Evolutionary conservation across 768 basidiomycete genomes (phyloP).

Genomic region (Termitomyces sp.): DNA sequence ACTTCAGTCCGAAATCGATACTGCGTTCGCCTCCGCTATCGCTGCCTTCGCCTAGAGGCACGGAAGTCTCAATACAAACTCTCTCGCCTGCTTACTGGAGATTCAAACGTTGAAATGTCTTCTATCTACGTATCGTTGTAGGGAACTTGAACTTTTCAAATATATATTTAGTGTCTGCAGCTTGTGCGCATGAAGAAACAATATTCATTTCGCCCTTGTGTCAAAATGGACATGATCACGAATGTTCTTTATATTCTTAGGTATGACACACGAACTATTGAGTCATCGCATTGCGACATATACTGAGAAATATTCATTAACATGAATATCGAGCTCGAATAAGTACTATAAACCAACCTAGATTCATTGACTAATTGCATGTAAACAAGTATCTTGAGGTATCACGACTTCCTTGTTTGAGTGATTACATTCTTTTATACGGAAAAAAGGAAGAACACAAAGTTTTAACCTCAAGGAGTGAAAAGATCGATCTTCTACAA

Average conservation of each 20-base stretch:
- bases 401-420: no score
- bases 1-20: conserved; percentile 10
- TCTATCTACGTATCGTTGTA: not conserved
- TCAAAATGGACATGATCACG: not conserved
- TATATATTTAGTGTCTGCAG: not conserved
- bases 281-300: not conserved
- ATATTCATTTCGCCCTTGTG: no score
- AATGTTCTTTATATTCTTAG: not conserved
- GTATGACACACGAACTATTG: not conserved
- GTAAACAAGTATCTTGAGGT: no score
- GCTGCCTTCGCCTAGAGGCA: conserved; percentile 8
- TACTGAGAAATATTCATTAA: no score
- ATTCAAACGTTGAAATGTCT: not conserved
- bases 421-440: no score
- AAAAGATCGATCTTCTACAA: no score
- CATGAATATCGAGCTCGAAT: no score
- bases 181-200: not conserved
- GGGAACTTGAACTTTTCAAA: not conserved
- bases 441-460: no score
- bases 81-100: not conserved
- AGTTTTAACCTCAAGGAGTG: no score
- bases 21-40: conserved; percentile 19
- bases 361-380: no score
- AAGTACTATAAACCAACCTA: no score
- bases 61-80: not conserved